Base-by-base conservation (phyloP, 129 eudicot genomes). In the Centella asiatica region DNA sequence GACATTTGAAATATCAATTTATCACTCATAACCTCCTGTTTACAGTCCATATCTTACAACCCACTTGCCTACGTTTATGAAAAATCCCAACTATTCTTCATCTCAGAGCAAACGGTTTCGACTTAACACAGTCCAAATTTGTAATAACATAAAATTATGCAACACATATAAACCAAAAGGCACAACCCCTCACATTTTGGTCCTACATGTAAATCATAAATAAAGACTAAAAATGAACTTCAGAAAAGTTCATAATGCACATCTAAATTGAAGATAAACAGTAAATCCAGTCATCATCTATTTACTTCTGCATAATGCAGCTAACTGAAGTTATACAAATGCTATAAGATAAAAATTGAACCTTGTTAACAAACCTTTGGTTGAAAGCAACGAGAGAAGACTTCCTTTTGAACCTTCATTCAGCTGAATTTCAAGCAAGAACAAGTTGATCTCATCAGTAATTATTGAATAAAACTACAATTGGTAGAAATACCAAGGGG, bases 281-380 rank as follows among this genome's bases (percentile, higher is more conserved):
- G n/a, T n/a, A n/a, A n/a, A n/a, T n/a, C n/a, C n/a, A 57, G 5
- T 49, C 46, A 3, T 14, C 32, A 55, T 60, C 28, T 51, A 11
- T 34, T 34, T 34, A 9, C 2, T 11, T 37, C 31, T 39, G 27
- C 24, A 49, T 13, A 1, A 62, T 44, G 65, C 26, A 56, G 19
- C 19, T 2, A 29, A 55, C 17, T 10, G 1, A 28, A 60, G 54
- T 26, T 10, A 34, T 51, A 60, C 49, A 32, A 19, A 36, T 42
- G 6, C 17, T 27, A 37, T 1, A 37, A 29, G 14, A 13, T 53
- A 20, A 17, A 66, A 15, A 37, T 68, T 61, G 32, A 47, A 23
- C n/a, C n/a, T n/a, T n/a, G n/a, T 9, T 23, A 66, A 65, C 33
- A 46, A 66, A 88, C 96, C 96, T 81, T 76, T 77, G 6, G 74